Percentiles rank a stretch among this genome's conserved stretches.
These are phyloP conservation scores for Mychonastes homosphaera DNA, from an alignment of 139 green algal species.

Conservation along the genomic window DNA sequence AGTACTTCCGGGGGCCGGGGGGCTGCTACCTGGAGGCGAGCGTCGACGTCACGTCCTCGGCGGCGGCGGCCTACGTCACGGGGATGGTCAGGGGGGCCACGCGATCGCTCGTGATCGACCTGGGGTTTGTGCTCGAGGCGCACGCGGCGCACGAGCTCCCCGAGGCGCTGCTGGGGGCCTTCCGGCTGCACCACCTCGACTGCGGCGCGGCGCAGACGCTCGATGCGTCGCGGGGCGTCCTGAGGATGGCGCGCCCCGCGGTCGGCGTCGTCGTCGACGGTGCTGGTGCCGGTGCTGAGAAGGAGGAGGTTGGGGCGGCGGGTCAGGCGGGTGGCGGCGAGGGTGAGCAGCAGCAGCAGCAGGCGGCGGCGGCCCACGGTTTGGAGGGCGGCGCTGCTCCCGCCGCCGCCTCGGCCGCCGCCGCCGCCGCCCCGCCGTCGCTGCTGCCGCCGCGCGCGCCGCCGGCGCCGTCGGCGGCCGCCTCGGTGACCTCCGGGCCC, in stretches of 20 bases:
- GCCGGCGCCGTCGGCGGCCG: not conserved
- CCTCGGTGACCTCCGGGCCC: not conserved
- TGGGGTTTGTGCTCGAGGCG: slow-evolving; percentile 51
- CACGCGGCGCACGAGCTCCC: slow-evolving; percentile 39
- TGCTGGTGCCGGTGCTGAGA: no score
- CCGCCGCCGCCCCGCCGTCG: not conserved
- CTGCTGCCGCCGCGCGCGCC: not conserved
- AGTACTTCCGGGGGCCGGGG: slow-evolving; percentile 27
- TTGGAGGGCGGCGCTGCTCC: no score
- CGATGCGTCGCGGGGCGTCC: no score
- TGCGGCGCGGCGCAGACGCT: slow-evolving; percentile 13
- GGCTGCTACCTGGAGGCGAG: slow-evolving; percentile 14
- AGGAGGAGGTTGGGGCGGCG: no score
- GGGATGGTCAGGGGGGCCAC: slow-evolving; percentile 45
- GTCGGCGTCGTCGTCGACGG: no score
- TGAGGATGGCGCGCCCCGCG: no score
- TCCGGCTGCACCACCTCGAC: slow-evolving; percentile 20
- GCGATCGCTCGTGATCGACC: slow-evolving; percentile 41
- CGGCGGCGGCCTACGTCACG: slow-evolving; percentile 20
- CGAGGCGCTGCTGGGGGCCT: slow-evolving; percentile 39
- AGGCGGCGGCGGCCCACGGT: no score
- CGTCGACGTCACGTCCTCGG: slow-evolving; percentile 14
- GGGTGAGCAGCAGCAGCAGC: no score
- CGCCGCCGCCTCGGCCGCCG: not conserved
- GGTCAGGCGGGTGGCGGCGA: no score